Base-by-base conservation (phyloP, 805 yeast species). In the Candida andamanensis region DNA sequence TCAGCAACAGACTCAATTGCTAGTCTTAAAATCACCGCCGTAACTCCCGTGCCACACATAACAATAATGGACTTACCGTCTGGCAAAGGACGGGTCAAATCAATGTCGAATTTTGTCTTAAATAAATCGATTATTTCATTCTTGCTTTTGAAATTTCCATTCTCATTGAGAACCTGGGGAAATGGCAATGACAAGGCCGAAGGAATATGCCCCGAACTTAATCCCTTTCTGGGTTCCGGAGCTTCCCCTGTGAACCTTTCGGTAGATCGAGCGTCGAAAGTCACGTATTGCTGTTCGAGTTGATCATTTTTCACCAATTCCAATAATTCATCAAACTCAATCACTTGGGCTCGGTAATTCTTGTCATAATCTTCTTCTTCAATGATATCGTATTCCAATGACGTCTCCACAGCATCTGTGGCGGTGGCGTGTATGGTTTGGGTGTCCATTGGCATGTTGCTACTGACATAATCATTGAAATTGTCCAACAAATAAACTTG, bases 11-110 rank as follows among this genome's bases (percentile, higher is more conserved):
- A 49, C 30, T 69, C 60, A 26, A 65, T 50, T 1, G 95, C 97
- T 6, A 81, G 63, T 56, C 84, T 81, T 28, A 90, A 69, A 24
- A 92, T 78, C 41, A 90, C 85, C 1, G 97, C 97, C 8, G 97
- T 80, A 29, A 92, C 97, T 28, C 97, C 98, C 1, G 97, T 81
- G 17, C 97, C 98, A 54, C 98, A 92, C 85, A 85, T 77, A 24
- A 82, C 83, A 30, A 92, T 76, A 13, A 84, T 76, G 9, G 85
- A 89, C 47, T 81, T 80, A 10, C 39, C 30, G 12, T 18, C 29
- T 2, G 30, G 35, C 10, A 41, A 28, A 9, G 41, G 36, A 12
- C 65, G 37, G 13, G 50, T 29, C 24, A 69, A 54, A 25, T 58
- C 60, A 6, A 64, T 24, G 6, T 47, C 55, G 27, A 54, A 58